Conservation (phyloP, 495 filamentous ascomycete species). For the Penicillium cataractarum region DNA sequence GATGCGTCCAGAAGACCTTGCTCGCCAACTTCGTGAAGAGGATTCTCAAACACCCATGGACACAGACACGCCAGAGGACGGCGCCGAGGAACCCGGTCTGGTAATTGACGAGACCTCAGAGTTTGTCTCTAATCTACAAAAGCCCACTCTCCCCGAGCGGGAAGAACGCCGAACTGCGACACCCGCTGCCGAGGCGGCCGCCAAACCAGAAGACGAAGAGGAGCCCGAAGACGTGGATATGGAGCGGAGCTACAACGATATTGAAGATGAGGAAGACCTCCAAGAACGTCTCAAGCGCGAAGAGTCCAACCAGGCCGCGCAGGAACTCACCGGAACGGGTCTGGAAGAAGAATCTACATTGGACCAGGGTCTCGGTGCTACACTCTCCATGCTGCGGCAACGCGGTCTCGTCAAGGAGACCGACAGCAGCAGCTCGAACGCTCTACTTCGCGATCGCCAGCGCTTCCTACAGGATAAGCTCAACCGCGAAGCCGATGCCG, state of each 20-base stretch:
- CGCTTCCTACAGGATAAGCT: slow-evolving; percentile 81
- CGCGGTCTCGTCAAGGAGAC: slow-evolving; percentile 75
- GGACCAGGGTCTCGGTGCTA: slow-evolving; percentile 76
- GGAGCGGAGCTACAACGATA: slow-evolving; percentile 60
- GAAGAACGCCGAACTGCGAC: slow-evolving; percentile 49
- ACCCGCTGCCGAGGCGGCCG: slow-evolving; percentile 48
- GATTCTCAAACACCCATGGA: slow-evolving; percentile 59
- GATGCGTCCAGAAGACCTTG: slow-evolving; percentile 80
- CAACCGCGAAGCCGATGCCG: slow-evolving; percentile 71
- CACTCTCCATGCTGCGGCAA: slow-evolving; percentile 78
- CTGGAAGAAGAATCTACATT: slow-evolving; percentile 84
- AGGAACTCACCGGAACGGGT: slow-evolving; percentile 68
- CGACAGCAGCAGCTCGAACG: slow-evolving; percentile 64
- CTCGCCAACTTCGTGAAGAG: slow-evolving; percentile 79
- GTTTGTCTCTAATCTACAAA: slow-evolving; percentile 85
- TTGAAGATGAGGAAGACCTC: slow-evolving; percentile 58
- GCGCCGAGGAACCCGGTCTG: slow-evolving; percentile 68
- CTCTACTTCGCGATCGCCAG: slow-evolving; percentile 72
- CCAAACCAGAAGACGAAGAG: slow-evolving; percentile 48
- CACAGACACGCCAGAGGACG: slow-evolving; percentile 45
- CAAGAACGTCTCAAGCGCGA: slow-evolving; percentile 56
- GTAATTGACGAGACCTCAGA: slow-evolving; percentile 94
- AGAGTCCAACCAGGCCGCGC: slow-evolving; percentile 40
- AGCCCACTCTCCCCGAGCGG: slow-evolving; percentile 66
- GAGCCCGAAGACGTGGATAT: slow-evolving; percentile 64